Percentiles rank a stretch among this genome's conserved stretches.
Conservation (phyloP, 1,284 basidiomycete species). For the Leccinum laetum region DNA sequence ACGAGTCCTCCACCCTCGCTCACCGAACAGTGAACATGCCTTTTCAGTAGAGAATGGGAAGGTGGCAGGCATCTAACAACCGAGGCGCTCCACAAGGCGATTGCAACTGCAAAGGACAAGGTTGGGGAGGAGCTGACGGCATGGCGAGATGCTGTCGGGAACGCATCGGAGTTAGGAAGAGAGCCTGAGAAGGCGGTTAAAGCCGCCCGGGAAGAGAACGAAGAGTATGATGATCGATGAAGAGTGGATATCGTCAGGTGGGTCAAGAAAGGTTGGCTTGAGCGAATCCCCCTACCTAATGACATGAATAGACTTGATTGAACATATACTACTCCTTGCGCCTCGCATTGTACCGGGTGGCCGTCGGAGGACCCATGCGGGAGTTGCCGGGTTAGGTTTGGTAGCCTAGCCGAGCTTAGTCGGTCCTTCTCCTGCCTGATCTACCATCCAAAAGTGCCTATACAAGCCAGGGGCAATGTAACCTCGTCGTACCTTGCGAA, state of each 20-base stretch:
- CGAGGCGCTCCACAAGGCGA: constrained; percentile 45
- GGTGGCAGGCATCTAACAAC: background rate
- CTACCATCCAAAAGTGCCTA: no score
- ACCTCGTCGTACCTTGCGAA: no score
- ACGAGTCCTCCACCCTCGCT: constrained; percentile 21
- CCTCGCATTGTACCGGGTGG: no score
- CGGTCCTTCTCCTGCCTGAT: no score
- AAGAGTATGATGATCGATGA: constrained; percentile 10
- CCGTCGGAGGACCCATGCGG: no score
- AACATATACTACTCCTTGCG: background rate
- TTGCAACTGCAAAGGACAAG: constrained; percentile 49
- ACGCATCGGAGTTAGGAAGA: constrained; percentile 48
- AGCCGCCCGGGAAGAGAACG: constrained; percentile 39
- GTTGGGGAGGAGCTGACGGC: constrained; percentile 64
- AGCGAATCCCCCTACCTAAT: background rate
- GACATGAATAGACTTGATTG: background rate
- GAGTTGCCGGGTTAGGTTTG: no score
- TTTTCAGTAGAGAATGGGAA: constrained; percentile 32
- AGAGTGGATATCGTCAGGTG: background rate
- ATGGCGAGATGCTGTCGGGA: constrained; percentile 71
- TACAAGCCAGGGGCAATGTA: no score
- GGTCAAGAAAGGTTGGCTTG: background rate
- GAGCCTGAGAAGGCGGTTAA: constrained; percentile 38
- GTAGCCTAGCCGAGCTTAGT: no score
- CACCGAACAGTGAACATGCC: constrained; percentile 9